Percentiles rank a stretch among this genome's conserved stretches.
Conservation (phyloP, 2,329 filamentous ascomycete species). For the Ophiostoma triangulosporum region DNA sequence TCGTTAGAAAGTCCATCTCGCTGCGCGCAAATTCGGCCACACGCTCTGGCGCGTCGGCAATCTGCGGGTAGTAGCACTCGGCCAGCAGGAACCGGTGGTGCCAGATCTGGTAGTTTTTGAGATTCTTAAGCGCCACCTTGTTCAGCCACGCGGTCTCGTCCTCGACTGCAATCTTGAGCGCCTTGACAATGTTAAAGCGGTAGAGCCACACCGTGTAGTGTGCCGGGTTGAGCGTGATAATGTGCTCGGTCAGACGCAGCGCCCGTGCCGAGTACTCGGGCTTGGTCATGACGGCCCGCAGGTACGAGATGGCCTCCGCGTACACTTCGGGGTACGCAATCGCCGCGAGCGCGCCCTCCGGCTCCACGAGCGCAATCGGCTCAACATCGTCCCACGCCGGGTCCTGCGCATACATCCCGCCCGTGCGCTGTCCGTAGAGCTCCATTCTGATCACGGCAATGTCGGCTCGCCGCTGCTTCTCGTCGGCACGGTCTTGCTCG, state of each 20-base stretch:
- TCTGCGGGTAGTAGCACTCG: slow-evolving; percentile 44
- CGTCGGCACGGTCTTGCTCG: slow-evolving; percentile 27
- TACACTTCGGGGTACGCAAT: slow-evolving; percentile 90
- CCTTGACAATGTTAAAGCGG: slow-evolving; percentile 64
- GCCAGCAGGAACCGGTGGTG: slow-evolving; percentile 55
- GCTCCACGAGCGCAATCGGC: slow-evolving; percentile 74
- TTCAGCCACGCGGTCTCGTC: slow-evolving; percentile 82
- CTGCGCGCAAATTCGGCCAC: slow-evolving; percentile 43
- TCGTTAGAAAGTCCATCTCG: slow-evolving; percentile 62
- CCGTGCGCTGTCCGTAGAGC: slow-evolving; percentile 36
- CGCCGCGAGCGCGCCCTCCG: slow-evolving; percentile 70
- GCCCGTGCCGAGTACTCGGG: slow-evolving; percentile 73
- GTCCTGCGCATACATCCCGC: slow-evolving; percentile 46
- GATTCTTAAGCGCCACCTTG: slow-evolving; percentile 62
- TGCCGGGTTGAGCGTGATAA: slow-evolving; percentile 87
- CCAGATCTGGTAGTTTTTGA: slow-evolving; percentile 99
- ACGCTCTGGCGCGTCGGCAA: slow-evolving; percentile 43
- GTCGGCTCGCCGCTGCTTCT: slow-evolving; percentile 32
- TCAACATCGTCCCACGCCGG: slow-evolving; percentile 73
- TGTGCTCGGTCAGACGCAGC: slow-evolving; percentile 69
- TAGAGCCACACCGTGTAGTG: slow-evolving; percentile 99
- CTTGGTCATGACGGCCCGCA: slow-evolving; percentile 81
- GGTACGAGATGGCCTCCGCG: slow-evolving; percentile 80
- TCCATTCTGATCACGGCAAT: slow-evolving; percentile 39
- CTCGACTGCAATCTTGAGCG: slow-evolving; percentile 48